Evolutionary conservation across 768 basidiomycete genomes (phyloP), one percentile per base, ranked within the genome.

Genomic region (Lactarius psammicola): DNA sequence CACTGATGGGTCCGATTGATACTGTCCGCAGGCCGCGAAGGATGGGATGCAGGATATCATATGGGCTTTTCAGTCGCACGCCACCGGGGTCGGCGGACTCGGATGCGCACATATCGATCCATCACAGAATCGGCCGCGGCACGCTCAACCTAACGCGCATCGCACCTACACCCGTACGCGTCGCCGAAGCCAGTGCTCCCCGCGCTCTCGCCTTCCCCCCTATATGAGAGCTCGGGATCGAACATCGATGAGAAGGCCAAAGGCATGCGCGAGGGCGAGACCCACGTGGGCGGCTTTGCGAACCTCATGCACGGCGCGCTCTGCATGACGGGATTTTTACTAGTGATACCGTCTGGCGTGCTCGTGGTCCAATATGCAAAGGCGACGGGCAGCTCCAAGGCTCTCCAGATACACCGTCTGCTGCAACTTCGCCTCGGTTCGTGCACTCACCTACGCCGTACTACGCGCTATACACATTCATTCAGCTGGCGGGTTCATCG

Each of bases 311-410:
- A 89, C 73, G 87, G 80, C 28, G 74, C 84, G 42, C 75, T 87
- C 11, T 81, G 80, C 68, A 72, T 81, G 0, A 74, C 79, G 38
- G 87, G 84, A 1, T 86, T 85, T 71, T 74, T 87, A 56, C 74
- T 87, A 58, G 69, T 88, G 20, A 78, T 89, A 10, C 87, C 87
- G 4, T 64, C 83, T 34, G 86, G 87, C n/a, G 80, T 78, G 13
- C 75, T 88, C 67, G 74, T 85, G 51, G 82, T 83, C 31, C 80
- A 86, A 65, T 86, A 81, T 68, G 71, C 79, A 80, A 68, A 82
- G 77, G 30, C 75, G 73, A 44, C 75, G 71, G 79, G 85, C 72
- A 72, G 79, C 74, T 53, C 66, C 60, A 68, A 78, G 74, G 3
- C 87, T 85, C 70, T 81, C 76, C 74, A 65, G 28, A 78, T 46